phyloP scores from a whole-genome alignment of 192 early-diverging fungal species.

The Podila minutissima region DNA sequence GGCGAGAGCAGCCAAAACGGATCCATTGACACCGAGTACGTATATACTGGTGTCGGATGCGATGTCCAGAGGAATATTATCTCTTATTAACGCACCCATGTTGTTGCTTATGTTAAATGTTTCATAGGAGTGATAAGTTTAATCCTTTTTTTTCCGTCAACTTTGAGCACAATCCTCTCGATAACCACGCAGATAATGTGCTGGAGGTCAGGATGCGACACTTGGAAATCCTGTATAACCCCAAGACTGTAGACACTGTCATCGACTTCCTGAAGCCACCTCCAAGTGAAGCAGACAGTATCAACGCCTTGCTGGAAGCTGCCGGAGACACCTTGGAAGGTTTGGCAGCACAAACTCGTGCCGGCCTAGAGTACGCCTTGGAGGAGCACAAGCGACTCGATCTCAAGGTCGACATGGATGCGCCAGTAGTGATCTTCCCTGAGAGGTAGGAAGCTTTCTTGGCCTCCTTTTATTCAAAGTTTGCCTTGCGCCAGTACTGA shows the following conservation, averaged over 20 bases:
- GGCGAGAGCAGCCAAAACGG: constrained; percentile 28
- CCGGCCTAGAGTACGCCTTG: constrained; percentile 83
- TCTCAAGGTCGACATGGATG: constrained; percentile 94
- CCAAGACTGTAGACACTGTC: constrained; percentile 75
- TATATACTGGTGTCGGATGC: too few relatives aligned
- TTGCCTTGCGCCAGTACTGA: neutral
- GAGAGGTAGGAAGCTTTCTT: constrained; percentile 55
- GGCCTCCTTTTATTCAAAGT: neutral
- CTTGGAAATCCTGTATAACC: constrained; percentile 91
- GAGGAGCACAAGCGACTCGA: constrained; percentile 91
- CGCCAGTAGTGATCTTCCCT: constrained; percentile 94
- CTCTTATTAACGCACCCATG: too few relatives aligned
- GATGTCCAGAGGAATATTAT: neutral
- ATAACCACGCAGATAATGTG: constrained; percentile 87
- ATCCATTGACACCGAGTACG: constrained; percentile 18
- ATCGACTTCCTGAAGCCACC: constrained; percentile 88
- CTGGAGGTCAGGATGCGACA: constrained; percentile 87
- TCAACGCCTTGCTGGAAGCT: constrained; percentile 70
- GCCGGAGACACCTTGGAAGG: constrained; percentile 90
- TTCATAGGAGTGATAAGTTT: constrained; percentile 7
- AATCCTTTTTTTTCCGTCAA: constrained; percentile 77
- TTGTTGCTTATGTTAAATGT: neutral
- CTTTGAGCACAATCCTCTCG: constrained; percentile 92
- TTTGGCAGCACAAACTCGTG: constrained; percentile 87
- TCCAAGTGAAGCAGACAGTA: constrained; percentile 75